Evolutionary conservation across 208 protist species (phyloP), one percentile per base, ranked within the genome.

Genomic region (Phytomonas sp.): DNA sequence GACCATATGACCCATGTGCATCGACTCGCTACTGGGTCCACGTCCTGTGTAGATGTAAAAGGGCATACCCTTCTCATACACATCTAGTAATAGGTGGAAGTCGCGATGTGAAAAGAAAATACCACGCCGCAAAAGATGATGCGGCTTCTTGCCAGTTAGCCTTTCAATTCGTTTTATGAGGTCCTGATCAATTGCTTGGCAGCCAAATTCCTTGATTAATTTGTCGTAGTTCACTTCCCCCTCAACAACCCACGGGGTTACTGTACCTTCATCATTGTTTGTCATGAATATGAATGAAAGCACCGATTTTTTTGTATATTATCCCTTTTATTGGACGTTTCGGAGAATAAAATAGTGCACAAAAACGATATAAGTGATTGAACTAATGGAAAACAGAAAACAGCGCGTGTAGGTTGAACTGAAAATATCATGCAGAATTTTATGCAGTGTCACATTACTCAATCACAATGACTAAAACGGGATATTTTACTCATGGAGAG

Each of bases 11-110:
- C 99, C 99, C 61, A 99, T 87, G 81, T 99, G 98, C 88, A 99
- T 96, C 60, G 96, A 91, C 63, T 98, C 98, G 62, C 88, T 97
- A 56, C 94, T 98, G 29, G 99, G 99, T 1, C 99, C 98, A 37
- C 99, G 89, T 30, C 99, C 99, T 4, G 99, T 99, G 90, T 99
- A 99, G 20, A 99, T 83, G 80, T 99, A 99, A 68, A 99, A 99
- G 0, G 97, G 95, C 75, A 98, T 73, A 1, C 95, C 96, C 59
- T 80, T 75, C 88, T 99, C 98, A 68, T 98, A 97, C 43, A 89
- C 70, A 82, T 99, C 96, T 13, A 99, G 87, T 32, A 99, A 79
- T n/a, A 89, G 67, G 46, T 98, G 80, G 46, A 99, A 81, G 74
- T 99, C 98, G 67, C 98, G 84, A 79, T 99, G 99, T 9, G 98